Percentiles rank a stretch among this genome's conserved stretches.
These are phyloP conservation scores for Trichoderma gamsii DNA, from an alignment of 495 filamentous ascomycete genomes.

Conservation along the genomic window DNA sequence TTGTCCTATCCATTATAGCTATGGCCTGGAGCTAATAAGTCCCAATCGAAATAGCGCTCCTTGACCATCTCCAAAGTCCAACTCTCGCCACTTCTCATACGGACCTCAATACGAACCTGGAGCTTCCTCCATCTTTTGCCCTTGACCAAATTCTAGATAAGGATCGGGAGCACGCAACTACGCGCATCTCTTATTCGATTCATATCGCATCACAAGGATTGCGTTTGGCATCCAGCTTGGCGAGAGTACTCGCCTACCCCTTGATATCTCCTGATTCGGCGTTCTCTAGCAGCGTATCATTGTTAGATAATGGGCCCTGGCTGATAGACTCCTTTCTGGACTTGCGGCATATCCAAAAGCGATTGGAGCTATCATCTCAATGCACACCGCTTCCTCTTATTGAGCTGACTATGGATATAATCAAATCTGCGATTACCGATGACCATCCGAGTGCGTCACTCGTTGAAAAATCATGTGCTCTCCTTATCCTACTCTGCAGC, in stretches of 20 bases:
- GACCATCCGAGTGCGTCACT: neutral
- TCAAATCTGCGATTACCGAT: neutral
- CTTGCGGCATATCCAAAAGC: conserved; percentile 20
- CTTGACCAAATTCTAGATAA: conserved; percentile 10
- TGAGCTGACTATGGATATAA: conserved; percentile 1
- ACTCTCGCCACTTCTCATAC: conserved; percentile 5
- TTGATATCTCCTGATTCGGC: conserved; percentile 9
- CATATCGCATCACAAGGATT: neutral
- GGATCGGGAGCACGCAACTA: neutral
- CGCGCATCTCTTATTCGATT: neutral
- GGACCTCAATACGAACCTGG: neutral
- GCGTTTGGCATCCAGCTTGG: neutral
- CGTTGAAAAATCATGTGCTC: conserved; percentile 2
- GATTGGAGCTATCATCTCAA: conserved; percentile 13
- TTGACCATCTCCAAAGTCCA: conserved; percentile 19
- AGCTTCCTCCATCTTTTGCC: neutral
- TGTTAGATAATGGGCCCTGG: conserved; percentile 22
- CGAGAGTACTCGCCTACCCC: conserved; percentile 9
- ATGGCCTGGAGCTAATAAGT: neutral
- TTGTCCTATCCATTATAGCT: conserved; percentile 9
- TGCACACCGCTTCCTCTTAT: neutral
- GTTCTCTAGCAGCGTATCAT: neutral
- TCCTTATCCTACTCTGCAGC: conserved; percentile 14
- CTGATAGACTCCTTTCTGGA: conserved; percentile 23
- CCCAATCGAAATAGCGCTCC: conserved; percentile 19